Percentiles rank a stretch among this genome's conserved stretches.
Conservation (phyloP, 495 filamentous ascomycete species). For the Darksidea phi region DNA sequence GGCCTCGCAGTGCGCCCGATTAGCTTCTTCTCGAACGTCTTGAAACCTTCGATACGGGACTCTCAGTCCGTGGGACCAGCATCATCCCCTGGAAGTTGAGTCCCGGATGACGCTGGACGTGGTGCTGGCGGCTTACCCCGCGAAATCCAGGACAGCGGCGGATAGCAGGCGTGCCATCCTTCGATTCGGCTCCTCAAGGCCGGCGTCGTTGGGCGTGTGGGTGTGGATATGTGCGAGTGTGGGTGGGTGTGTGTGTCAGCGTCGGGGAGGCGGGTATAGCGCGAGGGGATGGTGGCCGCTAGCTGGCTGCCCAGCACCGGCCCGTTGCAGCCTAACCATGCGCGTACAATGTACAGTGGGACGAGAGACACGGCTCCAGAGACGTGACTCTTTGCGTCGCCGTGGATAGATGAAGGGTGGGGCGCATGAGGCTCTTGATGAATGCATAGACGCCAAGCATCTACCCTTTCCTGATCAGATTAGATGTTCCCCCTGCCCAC, state of each 20-base stretch:
- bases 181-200: conserved; percentile 19
- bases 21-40: conserved; percentile 31
- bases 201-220: conserved; percentile 8
- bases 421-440: no score
- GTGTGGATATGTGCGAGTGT: no score
- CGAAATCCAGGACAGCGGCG: conserved; percentile 8
- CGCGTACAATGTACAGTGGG: no score
- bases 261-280: conserved; percentile 1
- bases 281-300: neutral
- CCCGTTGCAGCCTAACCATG: no score
- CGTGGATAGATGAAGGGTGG: no score
- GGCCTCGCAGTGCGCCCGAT: conserved; percentile 7
- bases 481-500: no score
- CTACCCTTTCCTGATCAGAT: no score
- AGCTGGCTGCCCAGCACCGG: no score
- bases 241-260: neutral
- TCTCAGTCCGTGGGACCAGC: neutral
- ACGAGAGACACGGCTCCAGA: no score
- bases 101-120: conserved; percentile 11
- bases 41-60: conserved; percentile 25
- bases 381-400: no score
- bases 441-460: no score
- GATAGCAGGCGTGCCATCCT: neutral
- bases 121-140: conserved; percentile 20
- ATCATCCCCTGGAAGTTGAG: neutral